Percentiles rank a stretch among this genome's conserved stretches.
Evolutionary conservation across 192 early-diverging fungal species (phyloP).

Genomic region (Linnemannia elongata): DNA sequence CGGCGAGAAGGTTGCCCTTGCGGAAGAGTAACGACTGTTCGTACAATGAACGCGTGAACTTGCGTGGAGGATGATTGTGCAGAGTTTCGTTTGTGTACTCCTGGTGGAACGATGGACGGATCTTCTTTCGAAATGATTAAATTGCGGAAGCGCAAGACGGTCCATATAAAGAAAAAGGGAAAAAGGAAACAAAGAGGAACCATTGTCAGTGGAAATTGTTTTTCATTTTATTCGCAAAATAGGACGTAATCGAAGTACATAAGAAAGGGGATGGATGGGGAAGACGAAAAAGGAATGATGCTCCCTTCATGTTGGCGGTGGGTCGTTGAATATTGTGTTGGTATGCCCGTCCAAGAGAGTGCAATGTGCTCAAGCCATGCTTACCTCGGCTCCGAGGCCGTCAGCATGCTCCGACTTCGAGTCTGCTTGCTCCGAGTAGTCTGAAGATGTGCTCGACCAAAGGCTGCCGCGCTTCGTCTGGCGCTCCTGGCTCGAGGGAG

Average conservation of each 20-base stretch:
- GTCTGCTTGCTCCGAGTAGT: slow-evolving; percentile 21
- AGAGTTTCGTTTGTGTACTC: slow-evolving; percentile 6
- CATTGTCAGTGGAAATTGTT: slow-evolving; percentile 35
- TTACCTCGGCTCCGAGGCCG: slow-evolving; percentile 55
- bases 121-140: slow-evolving; percentile 1
- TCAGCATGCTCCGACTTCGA: slow-evolving; percentile 12
- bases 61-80: slow-evolving; percentile 26
- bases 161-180: not conserved
- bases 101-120: slow-evolving; percentile 49
- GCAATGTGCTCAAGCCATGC: slow-evolving; percentile 34
- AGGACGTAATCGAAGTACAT: not conserved
- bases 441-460: slow-evolving; percentile 38
- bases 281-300: not conserved
- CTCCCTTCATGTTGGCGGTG: not conserved
- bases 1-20: slow-evolving; percentile 65
- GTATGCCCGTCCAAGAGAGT: not conserved
- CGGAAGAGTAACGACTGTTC: slow-evolving; percentile 50
- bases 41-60: slow-evolving; percentile 32
- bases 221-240: slow-evolving; percentile 51
- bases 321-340: slow-evolving; percentile 3
- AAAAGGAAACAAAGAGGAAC: not conserved
- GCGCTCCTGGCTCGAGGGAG: slow-evolving; percentile 10
- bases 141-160: not conserved
- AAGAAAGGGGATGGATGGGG: slow-evolving; percentile 7
- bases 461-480: slow-evolving; percentile 32